phyloP scores from a whole-genome alignment of 495 filamentous ascomycete species.

The Antarctomyces pellizariae region DNA sequence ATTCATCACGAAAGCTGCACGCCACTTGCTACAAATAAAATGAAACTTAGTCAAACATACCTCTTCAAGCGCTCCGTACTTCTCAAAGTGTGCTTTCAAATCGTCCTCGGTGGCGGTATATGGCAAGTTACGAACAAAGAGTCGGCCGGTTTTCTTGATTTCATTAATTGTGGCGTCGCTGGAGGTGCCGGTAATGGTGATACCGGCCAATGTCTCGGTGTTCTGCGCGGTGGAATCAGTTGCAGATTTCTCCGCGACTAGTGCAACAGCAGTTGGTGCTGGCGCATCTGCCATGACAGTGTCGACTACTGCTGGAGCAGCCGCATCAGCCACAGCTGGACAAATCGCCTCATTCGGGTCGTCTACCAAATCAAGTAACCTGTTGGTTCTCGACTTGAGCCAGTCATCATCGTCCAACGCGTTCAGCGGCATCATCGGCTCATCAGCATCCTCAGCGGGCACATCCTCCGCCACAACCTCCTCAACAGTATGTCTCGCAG shows the following conservation, averaged over 20 bases:
- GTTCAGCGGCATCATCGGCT: slow-evolving; percentile 1
- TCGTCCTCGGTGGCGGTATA: slow-evolving; percentile 63
- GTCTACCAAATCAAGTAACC: slow-evolving; percentile 64
- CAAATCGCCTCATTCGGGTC: slow-evolving; percentile 26
- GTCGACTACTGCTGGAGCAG: slow-evolving; percentile 2
- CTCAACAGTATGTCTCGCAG: slow-evolving; percentile 1
- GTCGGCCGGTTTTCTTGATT: slow-evolving; percentile 34
- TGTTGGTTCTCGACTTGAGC: slow-evolving; percentile 79
- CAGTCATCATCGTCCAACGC: slow-evolving; percentile 49
- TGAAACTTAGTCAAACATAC: slow-evolving; percentile 27
- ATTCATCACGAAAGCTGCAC: slow-evolving; percentile 55
- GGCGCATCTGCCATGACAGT: slow-evolving; percentile 1
- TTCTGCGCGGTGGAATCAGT: slow-evolving; percentile 1
- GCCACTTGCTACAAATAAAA: slow-evolving; percentile 8
- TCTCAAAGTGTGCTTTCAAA: slow-evolving; percentile 40
- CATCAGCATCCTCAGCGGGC: slow-evolving; percentile 1
- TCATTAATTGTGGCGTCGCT: slow-evolving; percentile 19
- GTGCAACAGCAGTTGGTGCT: neutral
- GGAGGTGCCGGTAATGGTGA: no score
- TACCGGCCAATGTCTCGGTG: slow-evolving; percentile 10
- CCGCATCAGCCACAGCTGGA: neutral
- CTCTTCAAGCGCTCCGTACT: slow-evolving; percentile 61
- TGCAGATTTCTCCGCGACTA: neutral
- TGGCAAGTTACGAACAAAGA: slow-evolving; percentile 77
- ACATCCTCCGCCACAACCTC: slow-evolving; percentile 1